Evolutionary conservation across 805 yeast species (phyloP), one percentile per base, ranked within the genome.

Genomic region (Suhomyces sp.): DNA sequence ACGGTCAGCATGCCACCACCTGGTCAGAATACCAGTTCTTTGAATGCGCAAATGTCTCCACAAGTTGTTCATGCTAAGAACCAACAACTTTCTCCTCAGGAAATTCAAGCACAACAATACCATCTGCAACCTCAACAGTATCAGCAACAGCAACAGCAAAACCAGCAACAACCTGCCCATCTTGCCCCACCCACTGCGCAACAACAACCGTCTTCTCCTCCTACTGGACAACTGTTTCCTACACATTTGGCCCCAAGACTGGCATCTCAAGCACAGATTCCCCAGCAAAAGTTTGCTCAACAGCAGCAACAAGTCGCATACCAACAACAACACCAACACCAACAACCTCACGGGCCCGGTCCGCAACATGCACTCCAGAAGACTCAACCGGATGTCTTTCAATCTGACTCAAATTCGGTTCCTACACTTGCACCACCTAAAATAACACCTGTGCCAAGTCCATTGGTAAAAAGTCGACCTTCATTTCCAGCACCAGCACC

Each of bases 401-500:
- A n/a, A n/a, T n/a, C n/a, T n/a, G n/a, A n/a, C n/a, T 20, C 23
- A 20, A 11, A 11, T 23, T n/a, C 25, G 19, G 15, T 27, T n/a
- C 12, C 35, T 9, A 28, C 31, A 9, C 21, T 19, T 17, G 26
- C 26, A 23, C 16, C 37, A 9, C 28, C 28, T 8, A 5, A 11
- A 5, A 5, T n/a, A 12, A 16, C 13, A 13, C 28, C 28, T 10
- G 6, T 13, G 6, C 5, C 7, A 6, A 25, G 28, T 25, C 28
- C 28, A 13, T n/a, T 25, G 6, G 28, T 13, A 11, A 25, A 25
- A n/a, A 31, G 27, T 31, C 16, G 13, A 6, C 27, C 22, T 22
- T 14, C 33, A 4, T 23, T 31, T 22, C 21, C 36, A 12, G 13
- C 30, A 18, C 14, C 35, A 14, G 12, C 36, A 12, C 21, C 27